A percentile compares a stretch with the other conserved stretches of the same genome.
Conservation (phyloP, 352 stramenopile genomes). For the Globisporangium irregulare region DNA sequence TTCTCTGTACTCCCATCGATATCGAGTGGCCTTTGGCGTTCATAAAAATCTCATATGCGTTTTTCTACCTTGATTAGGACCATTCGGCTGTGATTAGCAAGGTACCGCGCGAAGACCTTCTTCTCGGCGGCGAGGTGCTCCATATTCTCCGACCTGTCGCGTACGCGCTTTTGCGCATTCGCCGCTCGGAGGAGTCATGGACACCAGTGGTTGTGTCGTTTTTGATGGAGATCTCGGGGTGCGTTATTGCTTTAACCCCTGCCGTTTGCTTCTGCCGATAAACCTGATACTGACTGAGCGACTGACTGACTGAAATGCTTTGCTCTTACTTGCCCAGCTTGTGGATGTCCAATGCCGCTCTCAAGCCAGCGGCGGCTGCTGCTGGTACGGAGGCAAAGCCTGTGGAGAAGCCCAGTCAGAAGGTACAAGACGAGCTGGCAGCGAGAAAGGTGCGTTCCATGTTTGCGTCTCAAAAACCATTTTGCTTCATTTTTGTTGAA, state of each 20-base stretch:
- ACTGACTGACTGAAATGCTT: slow-evolving; percentile 10
- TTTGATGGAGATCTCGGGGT: slow-evolving; percentile 63
- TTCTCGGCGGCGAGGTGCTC: slow-evolving; percentile 67
- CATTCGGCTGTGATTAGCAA: slow-evolving; percentile 39
- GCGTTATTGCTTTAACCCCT: slow-evolving; percentile 3
- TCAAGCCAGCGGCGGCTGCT: slow-evolving; percentile 26
- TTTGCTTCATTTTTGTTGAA: not conserved
- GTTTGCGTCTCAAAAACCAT: not conserved
- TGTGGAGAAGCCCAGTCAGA: slow-evolving; percentile 27
- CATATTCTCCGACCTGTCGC: slow-evolving; percentile 74
- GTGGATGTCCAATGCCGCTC: slow-evolving; percentile 46
- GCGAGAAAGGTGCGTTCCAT: slow-evolving; percentile 53
- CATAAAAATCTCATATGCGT: not conserved
- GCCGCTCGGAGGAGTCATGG: slow-evolving; percentile 55
- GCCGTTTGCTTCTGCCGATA: not conserved
- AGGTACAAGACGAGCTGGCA: slow-evolving; percentile 51
- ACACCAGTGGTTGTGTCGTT: slow-evolving; percentile 52
- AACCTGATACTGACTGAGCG: not conserved
- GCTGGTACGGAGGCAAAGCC: slow-evolving; percentile 18
- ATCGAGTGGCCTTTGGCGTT: not conserved
- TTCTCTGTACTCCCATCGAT: not conserved
- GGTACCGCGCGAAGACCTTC: slow-evolving; percentile 35
- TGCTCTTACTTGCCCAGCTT: slow-evolving; percentile 26
- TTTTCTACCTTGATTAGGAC: slow-evolving; percentile 22
- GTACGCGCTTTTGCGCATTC: slow-evolving; percentile 68